Percentiles rank a stretch among this genome's conserved stretches.
These are phyloP conservation scores for Ceratocystis huliohia DNA, from an alignment of 2,329 filamentous ascomycete species.

Conservation along the genomic window DNA sequence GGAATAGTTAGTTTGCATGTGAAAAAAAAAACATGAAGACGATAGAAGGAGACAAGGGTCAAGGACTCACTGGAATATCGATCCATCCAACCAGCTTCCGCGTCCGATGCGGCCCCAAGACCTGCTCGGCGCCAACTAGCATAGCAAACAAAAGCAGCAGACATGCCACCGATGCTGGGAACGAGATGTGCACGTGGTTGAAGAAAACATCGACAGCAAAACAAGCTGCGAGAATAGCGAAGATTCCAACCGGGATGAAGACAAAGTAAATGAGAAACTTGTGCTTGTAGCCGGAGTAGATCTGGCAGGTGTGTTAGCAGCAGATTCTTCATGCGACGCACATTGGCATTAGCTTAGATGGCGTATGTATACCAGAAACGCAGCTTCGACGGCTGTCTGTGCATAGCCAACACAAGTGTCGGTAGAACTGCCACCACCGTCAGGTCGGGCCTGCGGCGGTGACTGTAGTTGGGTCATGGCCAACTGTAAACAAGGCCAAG, in stretches of 20 bases:
- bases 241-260: slow-evolving; percentile 36
- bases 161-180: slow-evolving; percentile 48
- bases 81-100: slow-evolving; percentile 37
- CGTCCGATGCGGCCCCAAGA: slow-evolving; percentile 38
- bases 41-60: background rate
- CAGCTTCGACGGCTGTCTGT: background rate
- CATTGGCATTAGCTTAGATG: background rate
- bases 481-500: background rate
- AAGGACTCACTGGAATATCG: slow-evolving; percentile 38
- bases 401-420: background rate
- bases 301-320: background rate
- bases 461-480: background rate
- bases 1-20: background rate
- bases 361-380: background rate
- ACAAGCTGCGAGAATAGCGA: slow-evolving; percentile 32
- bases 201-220: slow-evolving; percentile 36
- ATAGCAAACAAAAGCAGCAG: slow-evolving; percentile 42
- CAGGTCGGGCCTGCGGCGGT: background rate
- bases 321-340: background rate
- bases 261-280: slow-evolving; percentile 34
- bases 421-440: background rate
- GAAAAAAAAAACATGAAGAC: background rate
- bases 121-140: slow-evolving; percentile 35
- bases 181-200: slow-evolving; percentile 37
- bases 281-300: slow-evolving; percentile 13